Base-by-base conservation (phyloP, 345 rosid genomes). In the Dipteronia sinensis region DNA sequence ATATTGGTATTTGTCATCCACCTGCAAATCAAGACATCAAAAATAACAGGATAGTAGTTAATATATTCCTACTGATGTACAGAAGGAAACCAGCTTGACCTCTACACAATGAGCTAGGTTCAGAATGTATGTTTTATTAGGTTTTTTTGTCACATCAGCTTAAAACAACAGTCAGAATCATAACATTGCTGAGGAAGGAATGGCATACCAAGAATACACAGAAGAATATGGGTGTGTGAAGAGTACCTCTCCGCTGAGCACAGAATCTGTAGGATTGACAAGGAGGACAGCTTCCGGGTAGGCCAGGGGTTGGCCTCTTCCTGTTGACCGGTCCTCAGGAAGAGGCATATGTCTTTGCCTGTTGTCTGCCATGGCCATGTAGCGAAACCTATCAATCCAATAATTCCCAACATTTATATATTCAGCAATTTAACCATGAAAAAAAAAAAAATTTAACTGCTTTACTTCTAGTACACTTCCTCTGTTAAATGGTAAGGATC, bases 1-100 rank as follows among this genome's bases (percentile, higher is more conserved):
- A 82, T 96, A 96, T 79, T 94, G 95, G 83, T 96, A 96, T 72
- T 96, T 96, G 85, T 96, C 99, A 84, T 94, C 98, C 78, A 94
- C 99, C 99, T 96, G 87, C 64, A 72, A 65, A 67, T 22, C 77
- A 72, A 67, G 8, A 75, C 62, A 72, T 46, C 61, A 71, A 46
- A 63, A 75, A 67, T 16, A 59, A 47, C 9, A 62, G 8, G 42
- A 53, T 73, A 25, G 34, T 23, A 58, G 76, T 62, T 59, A 55
- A 16, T 38, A 58, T 38, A 65, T 44, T 51, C 59, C 27, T 66
- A 44, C 61, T 78, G 49, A 20, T 47, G 46, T 63, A 40, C 62
- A 34, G 22, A 42, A 46, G 20, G 55, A 79, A 77, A 71, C 51
- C 65, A 69, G 19, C 42, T 59, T 29, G 62, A 62, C 19, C 51